phyloP scores from a whole-genome alignment of 306 rosid genomes.

The Prosopis cineraria region DNA sequence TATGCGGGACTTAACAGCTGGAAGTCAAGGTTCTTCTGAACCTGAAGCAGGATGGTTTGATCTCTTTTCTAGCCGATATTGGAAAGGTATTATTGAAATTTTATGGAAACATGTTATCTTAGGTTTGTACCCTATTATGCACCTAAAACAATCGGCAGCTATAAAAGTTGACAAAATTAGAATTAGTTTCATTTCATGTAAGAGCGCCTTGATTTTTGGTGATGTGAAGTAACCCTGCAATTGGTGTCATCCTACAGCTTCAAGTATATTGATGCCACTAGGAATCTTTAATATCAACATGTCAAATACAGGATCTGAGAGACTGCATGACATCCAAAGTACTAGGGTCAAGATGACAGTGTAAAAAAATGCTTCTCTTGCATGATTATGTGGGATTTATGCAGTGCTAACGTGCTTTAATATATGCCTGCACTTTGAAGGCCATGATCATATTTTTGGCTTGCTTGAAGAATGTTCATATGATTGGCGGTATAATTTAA shows the following conservation, averaged over 20 bases:
- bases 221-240: background rate
- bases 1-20: constrained; percentile 61
- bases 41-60: constrained; percentile 98
- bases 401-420: background rate
- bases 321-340: background rate
- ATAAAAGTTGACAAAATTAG: background rate
- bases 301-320: background rate
- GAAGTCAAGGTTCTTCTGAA: constrained; percentile 81
- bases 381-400: background rate
- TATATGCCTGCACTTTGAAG: background rate
- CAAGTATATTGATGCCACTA: background rate
- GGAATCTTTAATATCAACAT: background rate
- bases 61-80: constrained; percentile 86
- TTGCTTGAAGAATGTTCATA: background rate
- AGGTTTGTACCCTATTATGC: background rate
- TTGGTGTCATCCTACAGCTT: background rate
- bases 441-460: background rate
- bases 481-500: constrained; percentile 2
- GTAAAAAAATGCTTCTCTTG: background rate
- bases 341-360: background rate
- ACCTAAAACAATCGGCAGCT: background rate
- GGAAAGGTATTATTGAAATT: constrained; percentile 65
- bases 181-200: background rate
- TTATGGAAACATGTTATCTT: constrained; percentile 12
- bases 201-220: background rate